Base-by-base conservation (phyloP, 1,139 yeast genomes). In the Meyerozyma athensensis region DNA sequence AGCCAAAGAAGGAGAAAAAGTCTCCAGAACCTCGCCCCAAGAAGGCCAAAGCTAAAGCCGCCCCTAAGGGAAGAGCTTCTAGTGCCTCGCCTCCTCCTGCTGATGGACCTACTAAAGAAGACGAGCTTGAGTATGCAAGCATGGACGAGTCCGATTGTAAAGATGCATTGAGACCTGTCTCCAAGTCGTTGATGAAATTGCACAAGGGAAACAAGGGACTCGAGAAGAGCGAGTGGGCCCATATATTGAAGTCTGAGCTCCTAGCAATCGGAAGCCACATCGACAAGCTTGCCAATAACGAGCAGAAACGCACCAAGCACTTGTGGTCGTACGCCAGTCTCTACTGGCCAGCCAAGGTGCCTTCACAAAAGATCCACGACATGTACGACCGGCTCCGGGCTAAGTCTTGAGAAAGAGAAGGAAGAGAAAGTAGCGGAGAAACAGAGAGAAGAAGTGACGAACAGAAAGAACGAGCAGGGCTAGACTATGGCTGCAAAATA, bases 271-370 rank as follows among this genome's bases (percentile, higher is more conserved):
- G 98, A 19, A 80, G 79, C 45, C 81, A 76, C 48, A 86, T 87
- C 46, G 72, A 63, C 22, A 40, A 43, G 14, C 34, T 43, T 4
- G 33, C 43, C 6, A 40, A 42, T 13, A 63, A 60, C 14, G 56
- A 61, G 36, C 65, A 59, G 22, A 74, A 68, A 49, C 48, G 69
- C 36, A 66, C 72, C 44, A 81, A 77, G 56, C 96, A 90, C 52
- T 65, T 92, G 42, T 92, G 99, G 98, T 77, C 86, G 18, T 86
- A 84, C 59, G 95, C 97, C 7, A 76, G 94, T 26, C 76, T 79
- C 43, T 92, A 84, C 58, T 92, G 98, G 98, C 98, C 98, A 1
- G 86, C 81, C 2, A 79, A 79, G 46, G 97, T 84, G n/a, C 80
- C 86, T 30, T 84, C 95, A 42, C 68, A 73, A 34, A 85, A 85